These are phyloP conservation scores for Microcyclosporella mali DNA, from an alignment of 2,329 filamentous ascomycete species.

Conservation along the genomic window DNA sequence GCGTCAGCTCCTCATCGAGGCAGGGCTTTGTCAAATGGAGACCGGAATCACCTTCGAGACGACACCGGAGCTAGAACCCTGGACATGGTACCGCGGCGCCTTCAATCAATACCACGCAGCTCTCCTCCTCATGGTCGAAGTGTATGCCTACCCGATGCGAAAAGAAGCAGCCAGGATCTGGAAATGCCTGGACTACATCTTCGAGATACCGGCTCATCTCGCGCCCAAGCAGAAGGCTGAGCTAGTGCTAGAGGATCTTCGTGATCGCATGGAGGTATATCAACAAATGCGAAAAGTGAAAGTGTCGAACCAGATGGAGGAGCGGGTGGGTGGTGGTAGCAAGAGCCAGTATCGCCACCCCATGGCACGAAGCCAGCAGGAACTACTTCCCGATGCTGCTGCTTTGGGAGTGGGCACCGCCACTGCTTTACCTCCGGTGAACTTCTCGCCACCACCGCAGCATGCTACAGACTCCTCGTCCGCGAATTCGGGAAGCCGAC, in stretches of 20 bases:
- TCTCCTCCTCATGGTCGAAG: constrained; percentile 61
- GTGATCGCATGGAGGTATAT: constrained; percentile 55
- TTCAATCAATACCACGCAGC: constrained; percentile 68
- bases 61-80: constrained; percentile 47
- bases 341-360: too few species aligned
- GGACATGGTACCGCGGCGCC: constrained; percentile 63
- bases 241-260: constrained; percentile 56
- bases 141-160: constrained; percentile 54
- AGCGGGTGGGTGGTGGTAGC: constrained; percentile 13
- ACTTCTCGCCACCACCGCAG: constrained; percentile 20
- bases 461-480: constrained; percentile 17
- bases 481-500: constrained; percentile 17
- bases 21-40: constrained; percentile 51
- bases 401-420: constrained; percentile 2
- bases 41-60: constrained; percentile 51
- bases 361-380: too few species aligned
- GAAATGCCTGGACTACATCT: constrained; percentile 66
- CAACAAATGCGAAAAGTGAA: constrained; percentile 50
- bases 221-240: constrained; percentile 53
- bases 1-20: constrained; percentile 57
- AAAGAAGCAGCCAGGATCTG: constrained; percentile 61
- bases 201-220: constrained; percentile 51
- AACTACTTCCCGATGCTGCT: constrained; percentile 5
- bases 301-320: constrained; percentile 28
- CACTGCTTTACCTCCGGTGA: constrained; percentile 16